phyloP scores from a whole-genome alignment of 208 protist species.

The Crithidia thermophila region DNA sequence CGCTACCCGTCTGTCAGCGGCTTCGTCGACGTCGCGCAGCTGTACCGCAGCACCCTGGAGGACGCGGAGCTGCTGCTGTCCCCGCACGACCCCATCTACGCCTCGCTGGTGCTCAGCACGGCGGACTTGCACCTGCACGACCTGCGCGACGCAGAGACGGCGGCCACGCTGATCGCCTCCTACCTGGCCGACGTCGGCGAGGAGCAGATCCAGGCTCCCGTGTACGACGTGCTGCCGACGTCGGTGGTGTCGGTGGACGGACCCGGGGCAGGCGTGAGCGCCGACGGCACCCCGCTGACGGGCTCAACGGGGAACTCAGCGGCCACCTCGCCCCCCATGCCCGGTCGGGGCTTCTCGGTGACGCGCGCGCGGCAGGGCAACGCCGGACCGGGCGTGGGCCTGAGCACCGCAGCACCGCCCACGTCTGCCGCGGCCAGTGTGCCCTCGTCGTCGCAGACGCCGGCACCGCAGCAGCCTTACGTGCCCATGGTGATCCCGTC shows the following conservation, averaged over 20 bases:
- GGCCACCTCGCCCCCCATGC: neutral
- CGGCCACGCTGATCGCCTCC: conserved; percentile 40
- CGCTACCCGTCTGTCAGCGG: conserved; percentile 65
- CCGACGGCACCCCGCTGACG: neutral
- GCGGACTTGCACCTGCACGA: conserved; percentile 62
- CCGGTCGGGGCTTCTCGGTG: conserved; percentile 48
- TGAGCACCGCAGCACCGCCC: neutral
- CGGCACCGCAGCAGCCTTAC: conserved; percentile 26
- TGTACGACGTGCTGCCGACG: conserved; percentile 24
- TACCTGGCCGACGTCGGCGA: conserved; percentile 76
- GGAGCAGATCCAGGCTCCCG: conserved; percentile 59
- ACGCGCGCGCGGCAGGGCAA: conserved; percentile 48
- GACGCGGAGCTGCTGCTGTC: conserved; percentile 75
- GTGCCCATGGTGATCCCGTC: conserved; percentile 71
- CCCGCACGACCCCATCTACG: conserved; percentile 83
- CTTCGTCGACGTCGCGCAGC: conserved; percentile 54
- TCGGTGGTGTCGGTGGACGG: neutral
- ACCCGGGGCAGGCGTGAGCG: neutral
- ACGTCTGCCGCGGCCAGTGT: neutral
- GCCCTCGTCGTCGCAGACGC: neutral
- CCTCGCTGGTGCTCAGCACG: conserved; percentile 79
- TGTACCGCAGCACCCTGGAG: conserved; percentile 64
- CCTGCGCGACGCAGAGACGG: conserved; percentile 23
- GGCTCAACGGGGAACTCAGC: neutral
- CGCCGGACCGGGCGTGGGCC: neutral